These are phyloP conservation scores for Stipa capillata DNA, from an alignment of 176 grass and related monocot species.

Conservation along the genomic window DNA sequence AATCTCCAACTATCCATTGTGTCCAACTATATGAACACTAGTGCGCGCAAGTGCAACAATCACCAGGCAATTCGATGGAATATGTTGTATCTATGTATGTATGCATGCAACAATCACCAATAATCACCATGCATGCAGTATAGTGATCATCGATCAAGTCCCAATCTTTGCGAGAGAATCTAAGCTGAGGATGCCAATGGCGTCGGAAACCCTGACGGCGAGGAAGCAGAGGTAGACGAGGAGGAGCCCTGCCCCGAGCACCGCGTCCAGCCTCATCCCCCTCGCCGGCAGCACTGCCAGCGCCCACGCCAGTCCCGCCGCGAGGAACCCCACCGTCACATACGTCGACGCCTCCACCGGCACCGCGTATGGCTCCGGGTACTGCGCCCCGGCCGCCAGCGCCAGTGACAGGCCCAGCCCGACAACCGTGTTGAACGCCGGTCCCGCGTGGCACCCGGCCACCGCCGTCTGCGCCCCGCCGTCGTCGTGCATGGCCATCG, in stretches of 20 bases:
- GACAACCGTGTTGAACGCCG: constrained; percentile 62
- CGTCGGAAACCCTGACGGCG: not conserved
- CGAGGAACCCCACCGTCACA: constrained; percentile 52
- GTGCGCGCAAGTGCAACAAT: too few relatives aligned
- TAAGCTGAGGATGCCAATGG: not conserved
- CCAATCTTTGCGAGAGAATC: not conserved
- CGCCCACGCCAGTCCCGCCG: constrained; percentile 45
- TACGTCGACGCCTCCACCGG: constrained; percentile 36
- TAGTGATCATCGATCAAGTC: too few relatives aligned
- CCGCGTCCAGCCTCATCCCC: constrained; percentile 51
- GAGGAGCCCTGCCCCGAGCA: constrained; percentile 46
- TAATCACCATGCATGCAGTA: too few relatives aligned
- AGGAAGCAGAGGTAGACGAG: constrained; percentile 56
- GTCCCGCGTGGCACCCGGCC: constrained; percentile 62
- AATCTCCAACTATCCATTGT: too few relatives aligned
- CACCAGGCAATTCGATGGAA: too few relatives aligned
- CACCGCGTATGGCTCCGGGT: constrained; percentile 35
- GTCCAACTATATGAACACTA: too few relatives aligned
- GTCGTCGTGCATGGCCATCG: constrained; percentile 39
- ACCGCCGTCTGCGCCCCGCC: constrained; percentile 55
- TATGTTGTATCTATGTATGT: too few relatives aligned
- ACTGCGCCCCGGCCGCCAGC: constrained; percentile 20
- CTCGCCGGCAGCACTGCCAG: constrained; percentile 41
- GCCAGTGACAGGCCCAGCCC: constrained; percentile 59
- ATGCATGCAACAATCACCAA: too few relatives aligned